Base-by-base conservation (phyloP, 768 basidiomycete genomes). In the Lyophyllum semitale region DNA sequence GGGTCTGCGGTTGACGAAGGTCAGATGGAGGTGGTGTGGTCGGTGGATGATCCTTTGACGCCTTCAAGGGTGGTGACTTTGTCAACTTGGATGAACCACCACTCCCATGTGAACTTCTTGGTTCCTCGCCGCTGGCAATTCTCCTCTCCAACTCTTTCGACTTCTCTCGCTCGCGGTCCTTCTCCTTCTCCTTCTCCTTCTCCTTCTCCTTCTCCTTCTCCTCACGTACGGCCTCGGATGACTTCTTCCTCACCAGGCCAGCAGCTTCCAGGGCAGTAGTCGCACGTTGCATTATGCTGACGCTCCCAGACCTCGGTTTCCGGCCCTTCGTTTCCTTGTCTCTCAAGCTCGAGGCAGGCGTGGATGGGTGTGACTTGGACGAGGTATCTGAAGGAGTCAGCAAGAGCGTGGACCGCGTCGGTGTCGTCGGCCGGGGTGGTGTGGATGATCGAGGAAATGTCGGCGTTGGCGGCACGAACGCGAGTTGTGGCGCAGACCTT, bases 261-360 rank as follows among this genome's bases (percentile, higher is more conserved):
- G 88, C 89, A 9, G 91, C 93, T 67, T 93, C 91, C 23, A 94
- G 78, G 1, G 90, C 93, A 1, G 93, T 96, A 2, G 94, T 95
- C 0, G 93, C 95, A 23, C 95, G 85, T 63, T 98, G 95, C 82
- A 98, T 91, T 69, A 98, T 97, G 64, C 89, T 95, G 48, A 98
- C 91, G 54, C 95, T 96, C 6, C 93, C 91, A 2, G 93, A 86
- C 15, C 95, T 80, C 23, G 71, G 75, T 68, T 95, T 95, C 45
- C 86, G 78, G 18, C 78, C 77, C 58, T 83, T 87, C 23, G 77
- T 78, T 51, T 84, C 84, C 63, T 78, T 81, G 49, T 83, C 84
- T 63, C 79, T 86, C 52, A 79, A 54, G 59, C 82, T 84, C 15
- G 85, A 79, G 22, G 79, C 81, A 0, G 92, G 89, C 0, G 90